phyloP scores from a whole-genome alignment of 2,329 filamentous ascomycete species.

The Dactylellina leptospora region DNA sequence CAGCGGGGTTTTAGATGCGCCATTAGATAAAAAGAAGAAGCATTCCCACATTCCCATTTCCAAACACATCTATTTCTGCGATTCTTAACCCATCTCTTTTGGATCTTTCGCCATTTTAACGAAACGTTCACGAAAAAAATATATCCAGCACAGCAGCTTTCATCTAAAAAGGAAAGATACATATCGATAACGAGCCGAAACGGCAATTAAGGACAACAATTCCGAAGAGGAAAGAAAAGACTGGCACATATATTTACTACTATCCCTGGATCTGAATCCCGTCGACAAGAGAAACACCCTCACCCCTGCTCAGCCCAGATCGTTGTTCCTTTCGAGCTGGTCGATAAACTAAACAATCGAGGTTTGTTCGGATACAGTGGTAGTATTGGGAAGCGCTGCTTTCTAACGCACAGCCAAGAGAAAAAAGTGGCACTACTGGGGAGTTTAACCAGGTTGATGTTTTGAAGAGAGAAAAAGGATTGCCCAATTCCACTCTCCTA shows the following conservation, averaged over 20 bases:
- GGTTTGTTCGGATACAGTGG: conserved; percentile 34
- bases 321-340: conserved; percentile 8
- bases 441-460: conserved; percentile 51
- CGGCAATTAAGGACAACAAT: conserved; percentile 26
- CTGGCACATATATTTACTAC: neutral
- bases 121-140: too few relatives aligned
- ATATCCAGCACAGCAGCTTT: too few relatives aligned
- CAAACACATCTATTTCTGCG: neutral
- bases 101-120: too few relatives aligned
- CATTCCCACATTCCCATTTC: neutral
- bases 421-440: neutral
- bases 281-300: conserved; percentile 15
- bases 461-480: neutral
- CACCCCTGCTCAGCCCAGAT: conserved; percentile 29
- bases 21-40: conserved; percentile 6
- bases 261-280: neutral
- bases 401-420: conserved; percentile 29
- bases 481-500: conserved; percentile 42
- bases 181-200: conserved; percentile 23
- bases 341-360: neutral
- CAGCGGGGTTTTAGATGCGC: conserved; percentile 7
- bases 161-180: conserved; percentile 1
- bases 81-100: too few relatives aligned
- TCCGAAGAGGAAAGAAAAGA: conserved; percentile 23
- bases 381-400: conserved; percentile 46